These are phyloP conservation scores for Circinella minor DNA, from an alignment of 371 early-diverging fungal genomes.

Conservation along the genomic window DNA sequence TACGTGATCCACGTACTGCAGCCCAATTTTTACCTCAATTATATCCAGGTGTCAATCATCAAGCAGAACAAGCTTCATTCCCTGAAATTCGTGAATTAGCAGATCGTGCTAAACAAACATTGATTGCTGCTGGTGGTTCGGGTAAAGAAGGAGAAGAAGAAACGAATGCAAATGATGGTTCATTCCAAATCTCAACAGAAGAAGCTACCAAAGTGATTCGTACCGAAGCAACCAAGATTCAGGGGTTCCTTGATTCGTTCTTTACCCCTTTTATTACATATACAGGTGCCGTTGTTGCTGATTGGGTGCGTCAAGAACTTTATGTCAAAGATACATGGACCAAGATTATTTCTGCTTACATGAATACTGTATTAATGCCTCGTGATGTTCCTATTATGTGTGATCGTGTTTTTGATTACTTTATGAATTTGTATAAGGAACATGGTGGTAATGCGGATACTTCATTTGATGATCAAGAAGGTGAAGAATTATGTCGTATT, in stretches of 20 bases:
- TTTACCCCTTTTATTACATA: conserved; percentile 50
- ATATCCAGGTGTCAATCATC: conserved; percentile 67
- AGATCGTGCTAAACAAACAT: conserved; percentile 59
- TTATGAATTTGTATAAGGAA: conserved; percentile 49
- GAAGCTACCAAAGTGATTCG: conserved; percentile 51
- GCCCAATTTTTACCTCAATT: conserved; percentile 71
- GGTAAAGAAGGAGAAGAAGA: conserved; percentile 29
- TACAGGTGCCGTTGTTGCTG: conserved; percentile 53
- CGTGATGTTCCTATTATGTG: conserved; percentile 45
- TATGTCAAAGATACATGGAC: conserved; percentile 58
- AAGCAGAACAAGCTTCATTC: conserved; percentile 62
- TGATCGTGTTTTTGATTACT: conserved; percentile 39
- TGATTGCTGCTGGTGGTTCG: conserved; percentile 59
- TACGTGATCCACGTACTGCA: conserved; percentile 66
- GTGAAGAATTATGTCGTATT: conserved; percentile 76
- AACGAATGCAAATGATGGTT: conserved; percentile 19
- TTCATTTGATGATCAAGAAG: conserved; percentile 56
- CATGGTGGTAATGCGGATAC: conserved; percentile 51
- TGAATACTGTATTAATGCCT: conserved; percentile 50
- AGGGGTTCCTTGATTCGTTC: conserved; percentile 62
- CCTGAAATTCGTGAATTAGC: conserved; percentile 68
- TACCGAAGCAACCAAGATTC: conserved; percentile 49
- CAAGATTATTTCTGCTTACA: conserved; percentile 38
- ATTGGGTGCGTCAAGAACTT: conserved; percentile 56
- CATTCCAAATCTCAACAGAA: conserved; percentile 36